phyloP scores from a whole-genome alignment of 805 yeast genomes.

The Candida nanaspora region DNA sequence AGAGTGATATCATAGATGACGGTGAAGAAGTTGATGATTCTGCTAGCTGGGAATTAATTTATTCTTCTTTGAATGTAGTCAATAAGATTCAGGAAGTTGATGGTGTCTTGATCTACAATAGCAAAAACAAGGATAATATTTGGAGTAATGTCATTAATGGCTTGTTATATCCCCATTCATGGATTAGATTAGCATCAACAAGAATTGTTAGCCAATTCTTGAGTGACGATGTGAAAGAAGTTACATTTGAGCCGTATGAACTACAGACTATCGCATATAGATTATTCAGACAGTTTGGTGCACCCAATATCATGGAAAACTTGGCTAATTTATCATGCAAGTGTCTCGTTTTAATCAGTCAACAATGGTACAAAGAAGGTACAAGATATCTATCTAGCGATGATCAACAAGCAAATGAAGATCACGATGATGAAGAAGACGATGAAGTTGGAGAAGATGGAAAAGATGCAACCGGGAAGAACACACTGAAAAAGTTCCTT shows the following conservation, averaged over 20 bases:
- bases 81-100: slow-evolving; percentile 9
- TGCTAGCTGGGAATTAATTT: slow-evolving; percentile 72
- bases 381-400: slow-evolving; percentile 27
- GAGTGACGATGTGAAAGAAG: slow-evolving; percentile 1
- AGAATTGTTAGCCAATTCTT: slow-evolving; percentile 52
- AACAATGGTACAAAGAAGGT: slow-evolving; percentile 49
- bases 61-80: slow-evolving; percentile 49
- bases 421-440: slow-evolving; percentile 17
- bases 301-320: slow-evolving; percentile 61
- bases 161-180: slow-evolving; percentile 79
- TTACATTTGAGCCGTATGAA: slow-evolving; percentile 29
- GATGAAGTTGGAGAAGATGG: slow-evolving; percentile 17
- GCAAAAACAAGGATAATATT: slow-evolving; percentile 31
- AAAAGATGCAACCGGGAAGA: slow-evolving; percentile 20
- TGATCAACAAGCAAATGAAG: slow-evolving; percentile 7
- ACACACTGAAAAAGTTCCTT: too few relatives aligned
- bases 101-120: slow-evolving; percentile 23
- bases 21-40: slow-evolving; percentile 31
- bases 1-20: slow-evolving; percentile 25
- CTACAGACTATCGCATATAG: slow-evolving; percentile 65
- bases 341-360: slow-evolving; percentile 53
- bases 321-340: slow-evolving; percentile 61
- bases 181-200: slow-evolving; percentile 72
- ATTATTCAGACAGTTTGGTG: slow-evolving; percentile 70
- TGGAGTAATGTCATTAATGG: slow-evolving; percentile 50